A percentile compares a stretch with the other conserved stretches of the same genome.
Evolutionary conservation across 352 stramenopile genomes (phyloP).

Genomic region (Phytophthora litchii): DNA sequence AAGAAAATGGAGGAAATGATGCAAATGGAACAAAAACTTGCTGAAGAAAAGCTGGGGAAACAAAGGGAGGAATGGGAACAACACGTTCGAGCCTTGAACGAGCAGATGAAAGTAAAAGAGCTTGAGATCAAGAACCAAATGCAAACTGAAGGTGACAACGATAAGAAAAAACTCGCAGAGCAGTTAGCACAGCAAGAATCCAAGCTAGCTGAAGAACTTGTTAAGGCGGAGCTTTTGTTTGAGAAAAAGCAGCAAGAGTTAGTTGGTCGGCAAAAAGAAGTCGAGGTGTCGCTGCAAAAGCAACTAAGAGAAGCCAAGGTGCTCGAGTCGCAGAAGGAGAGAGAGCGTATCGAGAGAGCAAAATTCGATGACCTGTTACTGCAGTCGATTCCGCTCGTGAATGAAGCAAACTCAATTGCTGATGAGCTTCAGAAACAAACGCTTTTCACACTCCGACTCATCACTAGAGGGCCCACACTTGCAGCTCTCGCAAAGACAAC

Average conservation of each 20-base stretch:
- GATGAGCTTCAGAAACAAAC: slow-evolving; percentile 79
- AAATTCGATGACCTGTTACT: slow-evolving; percentile 87
- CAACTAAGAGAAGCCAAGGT: slow-evolving; percentile 83
- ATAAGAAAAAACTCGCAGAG: slow-evolving; percentile 77
- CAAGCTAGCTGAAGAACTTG: slow-evolving; percentile 79
- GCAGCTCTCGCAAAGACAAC: slow-evolving; percentile 29
- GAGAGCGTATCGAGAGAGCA: slow-evolving; percentile 67
- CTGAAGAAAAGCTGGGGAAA: slow-evolving; percentile 66
- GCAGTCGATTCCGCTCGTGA: slow-evolving; percentile 77
- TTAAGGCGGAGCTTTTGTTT: slow-evolving; percentile 76
- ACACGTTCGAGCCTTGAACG: slow-evolving; percentile 69
- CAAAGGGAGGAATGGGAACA: slow-evolving; percentile 78
- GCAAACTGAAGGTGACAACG: slow-evolving; percentile 72
- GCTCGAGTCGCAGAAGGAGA: slow-evolving; percentile 72
- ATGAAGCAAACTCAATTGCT: slow-evolving; percentile 88
- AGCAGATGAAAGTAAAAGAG: slow-evolving; percentile 79
- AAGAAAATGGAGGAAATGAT: slow-evolving; percentile 82
- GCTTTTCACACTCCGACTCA: slow-evolving; percentile 69
- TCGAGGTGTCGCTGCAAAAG: slow-evolving; percentile 75
- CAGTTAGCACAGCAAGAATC: slow-evolving; percentile 76
- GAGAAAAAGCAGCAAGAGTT: slow-evolving; percentile 80
- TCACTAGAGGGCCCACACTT: slow-evolving; percentile 46
- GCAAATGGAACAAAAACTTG: slow-evolving; percentile 53
- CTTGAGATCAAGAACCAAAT: slow-evolving; percentile 76
- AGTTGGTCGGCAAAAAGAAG: slow-evolving; percentile 62